phyloP scores from a whole-genome alignment of 768 basidiomycete species.

The Tubosaeta sp. region DNA sequence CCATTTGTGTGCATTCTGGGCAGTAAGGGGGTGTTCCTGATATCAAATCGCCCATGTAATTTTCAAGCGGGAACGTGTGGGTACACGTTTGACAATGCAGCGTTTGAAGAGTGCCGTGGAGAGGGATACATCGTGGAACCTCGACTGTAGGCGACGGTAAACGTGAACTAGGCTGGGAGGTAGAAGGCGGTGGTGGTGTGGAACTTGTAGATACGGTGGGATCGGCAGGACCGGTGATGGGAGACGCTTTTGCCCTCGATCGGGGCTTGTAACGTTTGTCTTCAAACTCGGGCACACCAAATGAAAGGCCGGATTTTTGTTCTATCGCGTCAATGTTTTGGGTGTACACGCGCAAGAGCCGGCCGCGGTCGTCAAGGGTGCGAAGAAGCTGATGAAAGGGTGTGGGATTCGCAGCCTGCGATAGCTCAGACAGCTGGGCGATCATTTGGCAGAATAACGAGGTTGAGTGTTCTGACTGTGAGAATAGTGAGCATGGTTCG shows the following conservation, averaged over 20 bases:
- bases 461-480: constrained; percentile 69
- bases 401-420: constrained; percentile 70
- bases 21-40: constrained; percentile 68
- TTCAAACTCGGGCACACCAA: constrained; percentile 74
- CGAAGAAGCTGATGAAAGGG: constrained; percentile 76
- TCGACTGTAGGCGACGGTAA: constrained; percentile 51
- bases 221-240: constrained; percentile 13
- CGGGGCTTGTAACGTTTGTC: constrained; percentile 52
- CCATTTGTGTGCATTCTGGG: constrained; percentile 70
- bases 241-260: constrained; percentile 39
- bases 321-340: constrained; percentile 94
- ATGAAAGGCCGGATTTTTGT: constrained; percentile 78
- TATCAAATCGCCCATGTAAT: constrained; percentile 56
- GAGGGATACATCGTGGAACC: constrained; percentile 79
- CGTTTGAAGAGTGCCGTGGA: constrained; percentile 80
- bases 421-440: constrained; percentile 70
- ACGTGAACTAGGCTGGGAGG: constrained; percentile 31
- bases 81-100: constrained; percentile 82
- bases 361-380: constrained; percentile 67
- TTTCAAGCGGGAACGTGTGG: constrained; percentile 60
- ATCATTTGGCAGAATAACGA: constrained; percentile 87
- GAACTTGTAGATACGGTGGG: constrained; percentile 7
- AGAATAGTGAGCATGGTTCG: constrained; percentile 18
- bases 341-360: constrained; percentile 82
- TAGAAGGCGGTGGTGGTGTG: constrained; percentile 13